A percentile compares a stretch with the other conserved stretches of the same genome.
Evolutionary conservation across 2,329 filamentous ascomycete species (phyloP).

Genomic region (Xylaria sp.): DNA sequence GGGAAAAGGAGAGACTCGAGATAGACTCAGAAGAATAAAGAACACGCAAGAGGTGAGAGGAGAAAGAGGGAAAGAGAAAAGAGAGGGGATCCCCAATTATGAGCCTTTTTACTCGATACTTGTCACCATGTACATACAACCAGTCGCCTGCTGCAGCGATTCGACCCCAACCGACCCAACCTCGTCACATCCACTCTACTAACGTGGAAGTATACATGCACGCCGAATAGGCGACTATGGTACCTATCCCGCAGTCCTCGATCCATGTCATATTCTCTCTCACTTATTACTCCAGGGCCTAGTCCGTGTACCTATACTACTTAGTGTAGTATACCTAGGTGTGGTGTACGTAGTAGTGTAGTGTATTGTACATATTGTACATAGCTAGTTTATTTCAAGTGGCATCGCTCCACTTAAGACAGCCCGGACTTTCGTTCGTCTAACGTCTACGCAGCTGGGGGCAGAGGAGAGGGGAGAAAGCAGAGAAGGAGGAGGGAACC

Average conservation of each 20-base stretch:
- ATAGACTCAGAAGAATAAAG: constrained; percentile 48
- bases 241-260: no score
- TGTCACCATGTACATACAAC: constrained; percentile 1
- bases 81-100: constrained; percentile 36
- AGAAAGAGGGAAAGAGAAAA: constrained; percentile 39
- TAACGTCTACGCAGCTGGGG: neutral
- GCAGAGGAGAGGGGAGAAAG: constrained; percentile 5
- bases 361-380: no score
- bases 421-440: neutral
- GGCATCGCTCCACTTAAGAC: constrained; percentile 10
- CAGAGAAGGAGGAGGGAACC: neutral
- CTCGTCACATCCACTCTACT: neutral
- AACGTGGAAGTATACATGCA: no score
- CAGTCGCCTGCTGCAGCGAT: constrained; percentile 5
- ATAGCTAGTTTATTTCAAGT: no score
- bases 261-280: no score
- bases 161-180: constrained; percentile 9
- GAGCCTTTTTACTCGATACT: constrained; percentile 39
- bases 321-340: no score
- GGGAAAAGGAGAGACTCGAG: constrained; percentile 49
- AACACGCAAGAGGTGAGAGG: constrained; percentile 43
- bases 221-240: no score
- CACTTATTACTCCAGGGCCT: no score
- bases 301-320: no score
- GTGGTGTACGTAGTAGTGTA: no score